Evolutionary conservation across 108 stramenopile species (phyloP), one percentile per base, ranked within the genome.

Genomic region (Mediolabrus comicus): DNA sequence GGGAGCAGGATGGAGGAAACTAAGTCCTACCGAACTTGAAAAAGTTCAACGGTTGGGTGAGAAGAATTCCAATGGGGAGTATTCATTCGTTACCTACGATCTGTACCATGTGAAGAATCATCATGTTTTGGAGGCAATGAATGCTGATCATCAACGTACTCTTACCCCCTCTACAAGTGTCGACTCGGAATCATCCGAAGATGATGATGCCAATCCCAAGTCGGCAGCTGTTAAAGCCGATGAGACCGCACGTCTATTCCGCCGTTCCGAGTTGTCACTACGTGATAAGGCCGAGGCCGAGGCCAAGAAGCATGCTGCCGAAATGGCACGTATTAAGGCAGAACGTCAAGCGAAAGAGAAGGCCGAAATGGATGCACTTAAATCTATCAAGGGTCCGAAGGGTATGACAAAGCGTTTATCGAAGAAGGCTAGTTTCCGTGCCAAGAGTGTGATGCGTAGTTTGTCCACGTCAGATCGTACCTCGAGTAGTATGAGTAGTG

Each of bases 211-310:
- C 63, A 58, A 16, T 0, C 7, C 30, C 46, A 59, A 65, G 28
- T 59, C 69, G 0, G 22, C 41, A 4, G 57, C 64, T 25, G 35
- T 53, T 29, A 60, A 71, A 34, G 77, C 70, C 25, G 24, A 79
- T 16, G 69, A 71, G 4, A 79, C 77, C 4, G 77, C 77, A 3
- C 59, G 71, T 11, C 66, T 79, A 26, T 79, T 79, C 41, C 77
- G 77, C 27, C 65, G 77, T 0, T 56, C 53, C 8, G 77, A 71
- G 30, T 32, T 79, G 1, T 62, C 60, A 5, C 12, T 72, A 10
- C 52, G 66, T 1, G 71, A 72, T 8, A 34, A 34, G 13, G 59
- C 69, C 3, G 59, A 71, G 24, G 32, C 27, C 0, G 3, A 29
- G 30, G 63, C 51, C 4, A 13, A 17, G 14, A 13, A 29, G 24